A percentile compares a stretch with the other conserved stretches of the same genome.
These are phyloP conservation scores for Arthrobotrys musiformis DNA, from an alignment of 2,329 filamentous ascomycete species.

Conservation along the genomic window DNA sequence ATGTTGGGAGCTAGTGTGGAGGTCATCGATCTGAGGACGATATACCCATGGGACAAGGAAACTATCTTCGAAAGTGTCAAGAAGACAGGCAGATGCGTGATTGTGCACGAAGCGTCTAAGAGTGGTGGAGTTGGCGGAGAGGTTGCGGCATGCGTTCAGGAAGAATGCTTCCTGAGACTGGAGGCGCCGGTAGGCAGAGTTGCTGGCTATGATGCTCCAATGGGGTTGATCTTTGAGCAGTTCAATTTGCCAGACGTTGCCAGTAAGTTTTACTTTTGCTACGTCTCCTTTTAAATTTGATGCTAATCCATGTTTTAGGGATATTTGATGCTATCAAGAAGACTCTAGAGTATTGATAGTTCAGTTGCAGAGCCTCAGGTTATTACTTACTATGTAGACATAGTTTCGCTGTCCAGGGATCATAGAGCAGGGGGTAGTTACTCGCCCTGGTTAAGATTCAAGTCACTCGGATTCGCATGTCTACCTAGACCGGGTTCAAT, in stretches of 20 bases:
- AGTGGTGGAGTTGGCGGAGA: slow-evolving; percentile 91
- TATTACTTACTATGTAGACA: not conserved
- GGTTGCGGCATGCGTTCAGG: slow-evolving; percentile 87
- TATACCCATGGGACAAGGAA: slow-evolving; percentile 91
- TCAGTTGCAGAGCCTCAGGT: not conserved
- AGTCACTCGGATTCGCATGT: not conserved
- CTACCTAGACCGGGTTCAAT: not conserved
- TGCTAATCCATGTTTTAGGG: slow-evolving; percentile 64
- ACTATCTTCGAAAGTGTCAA: slow-evolving; percentile 82
- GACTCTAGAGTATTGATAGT: slow-evolving; percentile 71
- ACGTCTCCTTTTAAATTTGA: not conserved
- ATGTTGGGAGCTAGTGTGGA: slow-evolving; percentile 80
- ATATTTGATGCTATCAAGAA: slow-evolving; percentile 78
- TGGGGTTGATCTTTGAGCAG: slow-evolving; percentile 80
- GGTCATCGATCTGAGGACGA: slow-evolving; percentile 84
- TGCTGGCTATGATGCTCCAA: slow-evolving; percentile 89
- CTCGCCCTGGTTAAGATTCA: not conserved
- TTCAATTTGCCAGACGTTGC: slow-evolving; percentile 86
- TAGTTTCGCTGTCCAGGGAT: not conserved
- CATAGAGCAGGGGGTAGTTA: not conserved
- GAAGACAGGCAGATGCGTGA: slow-evolving; percentile 85
- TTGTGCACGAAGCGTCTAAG: slow-evolving; percentile 92
- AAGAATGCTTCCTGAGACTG: slow-evolving; percentile 82
- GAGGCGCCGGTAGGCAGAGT: slow-evolving; percentile 87
- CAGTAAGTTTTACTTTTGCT: slow-evolving; percentile 71